Evolutionary conservation across 768 basidiomycete genomes (phyloP).

Genomic region (Leccinum fibrillosum): DNA sequence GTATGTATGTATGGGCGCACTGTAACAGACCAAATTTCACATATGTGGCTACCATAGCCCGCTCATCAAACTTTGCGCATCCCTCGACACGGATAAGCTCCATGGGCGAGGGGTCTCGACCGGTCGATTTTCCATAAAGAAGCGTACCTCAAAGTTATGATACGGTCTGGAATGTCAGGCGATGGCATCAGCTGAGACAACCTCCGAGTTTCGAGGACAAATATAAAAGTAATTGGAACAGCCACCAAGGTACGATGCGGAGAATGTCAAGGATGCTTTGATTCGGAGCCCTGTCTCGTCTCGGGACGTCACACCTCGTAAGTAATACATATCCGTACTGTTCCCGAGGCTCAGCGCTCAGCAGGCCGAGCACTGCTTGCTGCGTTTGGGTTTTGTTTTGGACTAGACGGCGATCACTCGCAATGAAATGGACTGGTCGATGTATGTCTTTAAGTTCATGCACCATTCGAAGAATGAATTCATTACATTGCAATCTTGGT

Average conservation of each 20-base stretch:
- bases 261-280: background rate
- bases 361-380: background rate
- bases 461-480: background rate
- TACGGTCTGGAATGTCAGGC: background rate
- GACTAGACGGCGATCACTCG: background rate
- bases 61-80: background rate
- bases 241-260: background rate
- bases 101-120: conserved; percentile 9
- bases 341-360: background rate
- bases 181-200: background rate
- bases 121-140: background rate
- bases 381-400: background rate
- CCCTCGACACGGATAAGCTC: conserved; percentile 14
- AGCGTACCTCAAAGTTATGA: background rate
- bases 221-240: background rate
- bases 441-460: background rate
- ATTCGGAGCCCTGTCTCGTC: background rate
- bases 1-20: background rate
- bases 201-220: background rate
- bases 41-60: background rate
- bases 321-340: no score
- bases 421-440: background rate
- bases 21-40: background rate
- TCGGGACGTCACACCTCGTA: background rate
- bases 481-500: conserved; percentile 3